phyloP scores from a whole-genome alignment of 495 filamentous ascomycete species.

The Talaromyces adpressus region DNA sequence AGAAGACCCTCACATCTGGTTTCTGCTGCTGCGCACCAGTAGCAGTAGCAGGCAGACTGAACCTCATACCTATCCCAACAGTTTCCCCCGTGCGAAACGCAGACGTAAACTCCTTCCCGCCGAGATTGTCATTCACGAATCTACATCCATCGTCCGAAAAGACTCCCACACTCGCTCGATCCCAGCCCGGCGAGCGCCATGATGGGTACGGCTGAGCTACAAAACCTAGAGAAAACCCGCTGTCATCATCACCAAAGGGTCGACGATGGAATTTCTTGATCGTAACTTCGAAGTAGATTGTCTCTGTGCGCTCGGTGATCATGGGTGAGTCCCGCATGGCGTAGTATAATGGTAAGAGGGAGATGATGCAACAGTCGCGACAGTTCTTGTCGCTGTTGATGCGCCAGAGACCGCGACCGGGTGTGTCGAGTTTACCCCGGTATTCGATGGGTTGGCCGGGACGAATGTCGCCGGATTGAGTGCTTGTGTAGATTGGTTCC shows the following conservation, averaged over 20 bases:
- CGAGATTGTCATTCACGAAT: conserved; percentile 81
- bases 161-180: conserved; percentile 75
- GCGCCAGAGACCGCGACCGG: conserved; percentile 33
- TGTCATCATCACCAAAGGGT: conserved; percentile 35
- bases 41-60: conserved; percentile 29
- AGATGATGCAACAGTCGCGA: conserved; percentile 45
- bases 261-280: conserved; percentile 34
- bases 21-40: conserved; percentile 4
- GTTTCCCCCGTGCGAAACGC: conserved; percentile 47
- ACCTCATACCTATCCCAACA: conserved; percentile 65
- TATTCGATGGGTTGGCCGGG: conserved; percentile 42
- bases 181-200: conserved; percentile 88
- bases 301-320: conserved; percentile 41
- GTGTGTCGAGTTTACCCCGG: conserved; percentile 29
- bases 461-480: conserved; percentile 35
- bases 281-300: conserved; percentile 74
- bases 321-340: conserved; percentile 61
- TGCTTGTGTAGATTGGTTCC: conserved; percentile 26
- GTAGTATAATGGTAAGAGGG: conserved; percentile 70
- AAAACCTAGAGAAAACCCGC: conserved; percentile 71
- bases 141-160: conserved; percentile 86
- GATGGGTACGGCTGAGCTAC: conserved; percentile 74
- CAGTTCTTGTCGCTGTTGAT: conserved; percentile 31
- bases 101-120: conserved; percentile 67
- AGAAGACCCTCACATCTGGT: conserved; percentile 59